A percentile compares a stretch with the other conserved stretches of the same genome.
Evolutionary conservation across 495 filamentous ascomycete species (phyloP).

Genomic region (Amniculicola lignicola): DNA sequence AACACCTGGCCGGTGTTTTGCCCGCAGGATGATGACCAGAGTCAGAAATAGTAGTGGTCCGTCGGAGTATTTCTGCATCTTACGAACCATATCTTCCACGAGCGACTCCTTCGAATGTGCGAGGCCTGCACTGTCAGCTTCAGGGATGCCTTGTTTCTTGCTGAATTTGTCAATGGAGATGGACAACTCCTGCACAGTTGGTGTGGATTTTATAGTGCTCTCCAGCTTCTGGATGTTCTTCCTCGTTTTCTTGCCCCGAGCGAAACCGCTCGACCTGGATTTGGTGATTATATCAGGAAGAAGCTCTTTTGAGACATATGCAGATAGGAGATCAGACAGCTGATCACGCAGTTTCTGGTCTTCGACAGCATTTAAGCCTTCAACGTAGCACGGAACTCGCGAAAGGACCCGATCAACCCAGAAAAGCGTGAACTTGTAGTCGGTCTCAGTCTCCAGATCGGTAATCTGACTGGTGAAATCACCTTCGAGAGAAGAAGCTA

Average conservation of each 20-base stretch:
- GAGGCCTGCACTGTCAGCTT: not conserved
- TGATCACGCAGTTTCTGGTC: conserved; percentile 32
- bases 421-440: conserved; percentile 22
- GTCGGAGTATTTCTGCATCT: conserved; percentile 34
- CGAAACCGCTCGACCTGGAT: conserved; percentile 19
- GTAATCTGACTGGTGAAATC: too few species aligned
- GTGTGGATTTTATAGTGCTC: not conserved
- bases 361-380: conserved; percentile 15
- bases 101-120: conserved; percentile 8
- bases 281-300: conserved; percentile 29
- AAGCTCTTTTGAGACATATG: conserved; percentile 28
- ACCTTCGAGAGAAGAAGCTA: too few species aligned
- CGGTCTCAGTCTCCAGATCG: conserved; percentile 15
- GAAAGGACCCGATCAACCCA: conserved; percentile 27
- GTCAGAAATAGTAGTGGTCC: conserved; percentile 37
- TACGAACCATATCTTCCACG: conserved; percentile 30
- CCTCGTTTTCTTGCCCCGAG: conserved; percentile 19
- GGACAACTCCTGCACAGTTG: not conserved
- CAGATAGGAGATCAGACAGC: conserved; percentile 20
- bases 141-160: conserved; percentile 21
- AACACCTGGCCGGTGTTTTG: conserved; percentile 26
- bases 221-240: conserved; percentile 28
- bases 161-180: conserved; percentile 25
- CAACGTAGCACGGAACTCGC: conserved; percentile 17
- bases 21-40: conserved; percentile 33